Percentiles rank a stretch among this genome's conserved stretches.
Evolutionary conservation across 371 early-diverging fungal genomes (phyloP).

Genomic region (Choanephora cucurbitarum): DNA sequence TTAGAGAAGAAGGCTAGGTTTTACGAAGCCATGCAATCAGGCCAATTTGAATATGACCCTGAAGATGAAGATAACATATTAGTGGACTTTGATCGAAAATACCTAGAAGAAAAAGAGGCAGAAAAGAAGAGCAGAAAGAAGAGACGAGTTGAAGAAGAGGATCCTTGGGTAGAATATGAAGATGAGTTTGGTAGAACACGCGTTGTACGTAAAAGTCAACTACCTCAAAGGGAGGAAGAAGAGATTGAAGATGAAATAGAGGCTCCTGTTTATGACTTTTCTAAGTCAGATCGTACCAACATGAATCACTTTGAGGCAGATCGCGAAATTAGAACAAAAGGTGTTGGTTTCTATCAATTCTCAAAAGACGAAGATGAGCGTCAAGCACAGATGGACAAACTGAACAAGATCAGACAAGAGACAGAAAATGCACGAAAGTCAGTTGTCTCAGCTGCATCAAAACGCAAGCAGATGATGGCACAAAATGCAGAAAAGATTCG

Average conservation of each 20-base stretch:
- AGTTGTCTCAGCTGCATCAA: constrained; percentile 40
- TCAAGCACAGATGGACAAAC: constrained; percentile 61
- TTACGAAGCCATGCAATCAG: constrained; percentile 58
- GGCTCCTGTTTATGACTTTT: constrained; percentile 13
- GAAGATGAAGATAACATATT: constrained; percentile 43
- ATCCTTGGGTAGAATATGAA: constrained; percentile 80
- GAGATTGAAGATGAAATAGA: neutral
- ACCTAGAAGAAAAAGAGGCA: constrained; percentile 32
- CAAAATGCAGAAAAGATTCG: constrained; percentile 51
- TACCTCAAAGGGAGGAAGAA: constrained; percentile 32
- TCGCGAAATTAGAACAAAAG: constrained; percentile 68
- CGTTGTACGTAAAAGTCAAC: constrained; percentile 66
- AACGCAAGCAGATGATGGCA: constrained; percentile 50
- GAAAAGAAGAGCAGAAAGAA: constrained; percentile 9
- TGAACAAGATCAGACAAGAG: constrained; percentile 62
- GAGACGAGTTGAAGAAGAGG: constrained; percentile 37
- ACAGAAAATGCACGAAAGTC: constrained; percentile 47
- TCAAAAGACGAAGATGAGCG: constrained; percentile 72
- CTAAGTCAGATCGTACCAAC: constrained; percentile 25
- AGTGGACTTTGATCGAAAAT: constrained; percentile 55
- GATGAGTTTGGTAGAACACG: constrained; percentile 84
- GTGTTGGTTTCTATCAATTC: constrained; percentile 77
- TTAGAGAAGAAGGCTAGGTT: constrained; percentile 67
- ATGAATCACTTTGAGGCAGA: constrained; percentile 58
- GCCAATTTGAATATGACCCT: constrained; percentile 29